Evolutionary conservation across 129 eudicot species (phyloP), one percentile per base, ranked within the genome.

Genomic region (Heracleum sosnowskyi): DNA sequence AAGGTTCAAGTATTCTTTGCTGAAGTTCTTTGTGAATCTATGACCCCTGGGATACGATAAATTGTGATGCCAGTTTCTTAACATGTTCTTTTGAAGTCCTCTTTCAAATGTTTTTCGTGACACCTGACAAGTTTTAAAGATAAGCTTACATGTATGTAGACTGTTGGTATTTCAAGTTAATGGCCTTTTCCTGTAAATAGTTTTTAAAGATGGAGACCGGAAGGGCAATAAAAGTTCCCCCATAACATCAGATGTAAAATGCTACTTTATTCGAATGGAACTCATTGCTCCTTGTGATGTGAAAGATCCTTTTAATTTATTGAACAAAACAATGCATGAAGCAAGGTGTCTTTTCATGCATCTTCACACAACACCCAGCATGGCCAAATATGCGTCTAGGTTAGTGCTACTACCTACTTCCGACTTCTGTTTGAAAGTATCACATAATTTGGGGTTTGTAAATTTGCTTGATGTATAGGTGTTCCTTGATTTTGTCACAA

Each of bases 321-420:
- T 74, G 12, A 72, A 76, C 12, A 87, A 81, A 78, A 83, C 85
- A 45, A 44, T 77, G 34, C 82, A 84, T 71, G 88, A 88, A 78
- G 90, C 92, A 74, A 88, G 98, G 79, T 78, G 88, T 80, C 81
- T 83, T 60, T 94, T 91, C 77, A 91, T 94, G 98, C 98, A 91
- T 76, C 82, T 84, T 24, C 89, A 94, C 79, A 94, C 34, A 49
- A 82, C 85, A 31, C 34, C 90, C 11, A 86, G 87, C 76, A 71
- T 89, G 84, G 91, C 91, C 46, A 88, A 86, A 49, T 91, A 91
- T 84, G 86, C 81, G 40, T 90, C 97, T 76, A 91, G 97, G 98
- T 94, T 64, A 76, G 83, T 73, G 26, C 53, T 45, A 24, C 36
- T 49, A 29, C 12, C 53, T 45, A 24, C 36, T 49, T n/a, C 12